These are phyloP conservation scores for Sindora glabra DNA, from an alignment of 306 rosid genomes.

Conservation along the genomic window DNA sequence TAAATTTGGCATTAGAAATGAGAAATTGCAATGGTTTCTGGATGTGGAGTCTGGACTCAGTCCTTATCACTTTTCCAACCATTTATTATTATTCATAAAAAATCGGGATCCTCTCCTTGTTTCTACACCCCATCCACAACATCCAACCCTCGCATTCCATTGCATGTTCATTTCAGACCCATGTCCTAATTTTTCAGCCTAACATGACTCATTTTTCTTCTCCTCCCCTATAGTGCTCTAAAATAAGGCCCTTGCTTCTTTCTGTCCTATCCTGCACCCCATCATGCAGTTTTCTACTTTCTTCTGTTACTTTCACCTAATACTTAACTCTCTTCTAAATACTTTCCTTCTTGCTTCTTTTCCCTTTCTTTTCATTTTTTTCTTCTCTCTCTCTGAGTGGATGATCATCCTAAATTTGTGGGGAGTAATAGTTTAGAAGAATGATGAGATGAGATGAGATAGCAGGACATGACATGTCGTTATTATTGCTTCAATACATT, in stretches of 20 bases:
- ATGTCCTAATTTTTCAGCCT: slow-evolving; percentile 4
- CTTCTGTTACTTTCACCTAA: no score
- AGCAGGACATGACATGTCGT: slow-evolving; percentile 21
- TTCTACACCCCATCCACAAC: slow-evolving; percentile 16
- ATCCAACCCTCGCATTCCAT: slow-evolving; percentile 7
- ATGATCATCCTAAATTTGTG: background rate
- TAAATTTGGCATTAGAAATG: no score
- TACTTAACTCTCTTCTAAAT: no score
- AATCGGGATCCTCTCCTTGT: background rate
- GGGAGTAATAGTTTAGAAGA: no score
- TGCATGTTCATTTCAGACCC: slow-evolving; percentile 31
- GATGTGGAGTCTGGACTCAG: slow-evolving; percentile 13
- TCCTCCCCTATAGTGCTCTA: background rate
- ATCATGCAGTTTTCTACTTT: no score
- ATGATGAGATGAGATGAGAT: slow-evolving; percentile 23
- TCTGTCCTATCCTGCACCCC: no score
- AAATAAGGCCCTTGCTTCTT: background rate
- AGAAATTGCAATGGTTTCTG: no score
- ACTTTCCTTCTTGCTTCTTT: no score
- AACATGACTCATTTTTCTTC: slow-evolving; percentile 11
- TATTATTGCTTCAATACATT: slow-evolving; percentile 16
- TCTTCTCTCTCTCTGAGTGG: no score
- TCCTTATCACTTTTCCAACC: slow-evolving; percentile 28
- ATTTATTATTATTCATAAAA: background rate
- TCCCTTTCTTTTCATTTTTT: no score